These are phyloP conservation scores for Umbelopsis vinacea DNA, from an alignment of 192 early-diverging fungal genomes.

Conservation along the genomic window DNA sequence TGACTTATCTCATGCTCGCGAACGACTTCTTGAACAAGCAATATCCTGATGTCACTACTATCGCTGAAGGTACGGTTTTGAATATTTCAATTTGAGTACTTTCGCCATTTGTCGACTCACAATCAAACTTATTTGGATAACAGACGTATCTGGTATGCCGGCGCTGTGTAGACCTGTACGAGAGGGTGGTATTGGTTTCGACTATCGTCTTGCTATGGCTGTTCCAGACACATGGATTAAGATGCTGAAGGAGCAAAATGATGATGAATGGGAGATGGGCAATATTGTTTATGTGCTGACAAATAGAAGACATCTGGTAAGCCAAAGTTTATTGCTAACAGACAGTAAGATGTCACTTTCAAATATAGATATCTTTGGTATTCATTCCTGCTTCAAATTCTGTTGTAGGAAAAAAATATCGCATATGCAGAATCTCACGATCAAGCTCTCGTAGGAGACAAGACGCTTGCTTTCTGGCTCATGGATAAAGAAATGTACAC, in stretches of 20 bases:
- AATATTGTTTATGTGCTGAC: constrained; percentile 85
- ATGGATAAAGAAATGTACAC: constrained; percentile 99
- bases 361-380: neutral
- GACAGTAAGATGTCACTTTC: neutral
- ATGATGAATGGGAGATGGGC: constrained; percentile 93
- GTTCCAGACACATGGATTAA: constrained; percentile 99
- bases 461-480: constrained; percentile 98
- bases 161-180: constrained; percentile 83
- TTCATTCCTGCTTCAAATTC: neutral
- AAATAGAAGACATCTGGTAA: constrained; percentile 84
- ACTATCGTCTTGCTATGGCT: constrained; percentile 96
- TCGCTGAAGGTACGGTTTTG: constrained; percentile 83
- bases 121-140: neutral
- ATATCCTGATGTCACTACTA: constrained; percentile 82
- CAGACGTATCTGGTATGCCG: constrained; percentile 99
- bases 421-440: constrained; percentile 97
- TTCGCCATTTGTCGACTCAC: neutral
- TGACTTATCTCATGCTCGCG: constrained; percentile 91
- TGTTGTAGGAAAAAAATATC: constrained; percentile 84
- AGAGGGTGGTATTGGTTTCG: constrained; percentile 96
- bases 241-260: constrained; percentile 85
- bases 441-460: constrained; percentile 98
- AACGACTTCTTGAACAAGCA: constrained; percentile 83
- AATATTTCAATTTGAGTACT: too few relatives aligned
- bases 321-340: neutral